Conservation (phyloP, 2,329 filamentous ascomycete species). For the Colletotrichum sp. region DNA sequence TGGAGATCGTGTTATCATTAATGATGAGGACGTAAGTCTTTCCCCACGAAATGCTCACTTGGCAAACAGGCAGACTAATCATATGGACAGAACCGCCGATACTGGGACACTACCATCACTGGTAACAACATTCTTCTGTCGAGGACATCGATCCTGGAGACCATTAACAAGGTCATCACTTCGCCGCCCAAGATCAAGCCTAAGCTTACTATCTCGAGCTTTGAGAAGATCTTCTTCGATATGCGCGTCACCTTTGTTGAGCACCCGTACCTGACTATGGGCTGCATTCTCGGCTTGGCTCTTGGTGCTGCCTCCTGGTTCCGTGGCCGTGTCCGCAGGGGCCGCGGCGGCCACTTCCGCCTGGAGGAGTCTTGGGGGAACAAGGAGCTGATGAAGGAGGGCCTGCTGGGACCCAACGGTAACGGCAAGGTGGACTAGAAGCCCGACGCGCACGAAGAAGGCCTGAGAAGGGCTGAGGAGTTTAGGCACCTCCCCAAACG, state of each 20-base stretch:
- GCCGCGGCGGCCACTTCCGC: slow-evolving; percentile 64
- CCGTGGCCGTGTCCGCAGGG: slow-evolving; percentile 58
- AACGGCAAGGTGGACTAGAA: slow-evolving; percentile 57
- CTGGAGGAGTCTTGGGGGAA: slow-evolving; percentile 61
- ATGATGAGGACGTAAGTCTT: slow-evolving; percentile 90
- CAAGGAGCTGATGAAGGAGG: slow-evolving; percentile 68
- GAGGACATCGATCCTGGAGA: slow-evolving; percentile 90
- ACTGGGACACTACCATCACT: slow-evolving; percentile 92
- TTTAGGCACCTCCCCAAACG: neutral
- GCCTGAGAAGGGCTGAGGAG: slow-evolving; percentile 4
- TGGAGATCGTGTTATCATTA: slow-evolving; percentile 93
- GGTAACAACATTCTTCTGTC: slow-evolving; percentile 90
- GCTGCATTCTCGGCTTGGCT: slow-evolving; percentile 61
- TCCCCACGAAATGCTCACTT: neutral
- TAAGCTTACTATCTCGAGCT: slow-evolving; percentile 76
- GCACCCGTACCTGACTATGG: slow-evolving; percentile 64
- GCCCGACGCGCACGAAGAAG: neutral
- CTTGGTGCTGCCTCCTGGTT: slow-evolving; percentile 59
- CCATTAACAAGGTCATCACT: slow-evolving; percentile 73
- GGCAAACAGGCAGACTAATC: neutral
- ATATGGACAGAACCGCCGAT: slow-evolving; percentile 77
- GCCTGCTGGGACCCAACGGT: slow-evolving; percentile 55
- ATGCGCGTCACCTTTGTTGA: slow-evolving; percentile 63
- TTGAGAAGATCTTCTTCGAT: slow-evolving; percentile 76
- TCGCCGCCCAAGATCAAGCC: slow-evolving; percentile 74